Base-by-base conservation (phyloP, 768 basidiomycete species). In the Naematelia aurantialba region DNA sequence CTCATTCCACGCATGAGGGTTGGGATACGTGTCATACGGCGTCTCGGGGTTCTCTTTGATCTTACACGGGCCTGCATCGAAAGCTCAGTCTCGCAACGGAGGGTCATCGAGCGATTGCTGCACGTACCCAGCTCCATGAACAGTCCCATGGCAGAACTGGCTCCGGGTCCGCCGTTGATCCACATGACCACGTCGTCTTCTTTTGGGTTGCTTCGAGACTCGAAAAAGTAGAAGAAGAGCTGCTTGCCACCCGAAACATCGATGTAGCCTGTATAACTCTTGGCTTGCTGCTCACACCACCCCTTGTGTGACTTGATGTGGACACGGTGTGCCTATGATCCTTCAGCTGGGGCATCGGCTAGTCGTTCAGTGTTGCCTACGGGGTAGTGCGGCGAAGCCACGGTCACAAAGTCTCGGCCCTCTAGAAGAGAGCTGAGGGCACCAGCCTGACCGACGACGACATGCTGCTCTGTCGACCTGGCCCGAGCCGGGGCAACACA, bases 191-290 rank as follows among this genome's bases (percentile, higher is more conserved):
- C 72, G 0, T 75, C 75, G 55, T 77, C 78, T n/a, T 70, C 65
- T 5, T 59, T 62, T 1, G 78, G 76, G 27, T 73, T 67, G 3
- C 79, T 79, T 61, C 87, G 78, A 62, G 83, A 85, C 76, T 88
- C 85, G 73, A 88, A 88, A 76, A 88, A 88, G 75, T 87, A 87
- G 78, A 88, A 87, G 58, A 72, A 77, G 17, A 77, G 64, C 25
- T 77, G 72, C 51, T 64, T 57, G 30, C 74, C 76, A 27, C 73
- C 60, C 0, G 72, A 74, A 12, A 70, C 67, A 55, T 74, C 70
- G 45, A 77, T 67, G 56, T 75, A 77, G 59, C 77, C 78, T 29
- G 72, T 66, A 58, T 64, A 75, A 0, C 73, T 73, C 55, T 66
- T 62, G 46, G 78, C 81, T 24, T 72, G 70, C 8, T 76, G 78